Base-by-base conservation (phyloP, 768 basidiomycete species). In the Lactarius trivialis region DNA sequence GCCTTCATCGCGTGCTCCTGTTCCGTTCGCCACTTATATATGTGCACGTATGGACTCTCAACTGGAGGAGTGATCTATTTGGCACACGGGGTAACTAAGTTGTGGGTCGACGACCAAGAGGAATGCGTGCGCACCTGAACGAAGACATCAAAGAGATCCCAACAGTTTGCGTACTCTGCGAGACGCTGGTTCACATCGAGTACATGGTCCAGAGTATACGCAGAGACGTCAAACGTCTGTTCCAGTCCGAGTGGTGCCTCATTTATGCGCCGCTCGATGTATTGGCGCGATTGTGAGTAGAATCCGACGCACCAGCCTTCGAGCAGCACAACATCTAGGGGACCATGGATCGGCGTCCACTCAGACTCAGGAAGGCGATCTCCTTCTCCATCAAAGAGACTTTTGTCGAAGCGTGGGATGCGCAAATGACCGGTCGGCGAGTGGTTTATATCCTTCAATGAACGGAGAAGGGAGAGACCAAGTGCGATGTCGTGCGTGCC, bases 221-320 rank as follows among this genome's bases (percentile, higher is more conserved):
- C 61, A 53, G 54, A 73, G 72, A 68, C 75, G n/a, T 74, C 67
- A 57, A 78, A 71, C 51, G 69, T 69, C 30, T 68, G 70, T 9
- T 71, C 71, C 9, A 76, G 68, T 7, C 73, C 61, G 60, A 68
- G 62, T 2, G 76, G 76, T 43, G 71, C 67, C 24, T 65, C 56
- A 12, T 76, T 71, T 82, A 87, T 92, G 33, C 79, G 76, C 41
- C 70, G 70, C 49, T 82, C 77, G 36, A 93, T 71, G 63, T 83
- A 81, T 11, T 76, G 73, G 19, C 66, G 51, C 0, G 76, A 68
- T 7, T 91, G 77, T 1, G 92, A 86, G 55, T 80, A 79, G 71
- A 97, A 98, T 0, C 96, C 95, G 26, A 90, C 84, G 73, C 88
- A 93, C 97, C 97, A 99, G 11, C 97, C 97, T 76, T 99, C 97